Evolutionary conservation across 108 stramenopile genomes (phyloP).

Genomic region (Ochromonas danica): DNA sequence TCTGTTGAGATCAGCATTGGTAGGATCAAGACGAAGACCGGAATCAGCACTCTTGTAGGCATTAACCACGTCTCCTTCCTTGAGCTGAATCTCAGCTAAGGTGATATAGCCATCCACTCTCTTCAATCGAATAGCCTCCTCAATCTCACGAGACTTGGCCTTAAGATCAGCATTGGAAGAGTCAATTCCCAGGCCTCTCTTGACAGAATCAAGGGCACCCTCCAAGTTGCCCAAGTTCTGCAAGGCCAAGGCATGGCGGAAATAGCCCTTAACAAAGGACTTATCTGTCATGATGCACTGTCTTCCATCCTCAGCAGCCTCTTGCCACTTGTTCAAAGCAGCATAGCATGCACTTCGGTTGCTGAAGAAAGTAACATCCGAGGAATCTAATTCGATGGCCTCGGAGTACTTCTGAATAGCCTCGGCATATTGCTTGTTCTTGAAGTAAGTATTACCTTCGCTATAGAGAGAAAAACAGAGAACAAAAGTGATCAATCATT

Average conservation of each 20-base stretch:
- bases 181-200: conserved; percentile 34
- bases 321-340: conserved; percentile 78
- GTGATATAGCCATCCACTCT: conserved; percentile 74
- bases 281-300: conserved; percentile 90
- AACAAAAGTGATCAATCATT: background rate
- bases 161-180: conserved; percentile 76
- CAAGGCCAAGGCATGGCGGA: conserved; percentile 78
- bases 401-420: conserved; percentile 33
- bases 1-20: conserved; percentile 77
- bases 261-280: conserved; percentile 93
- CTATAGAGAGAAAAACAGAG: conserved; percentile 25
- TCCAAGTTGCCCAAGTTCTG: conserved; percentile 48
- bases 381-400: conserved; percentile 5
- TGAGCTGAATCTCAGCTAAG: conserved; percentile 80
- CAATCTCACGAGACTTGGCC: conserved; percentile 62
- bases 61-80: conserved; percentile 75
- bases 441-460: conserved; percentile 34
- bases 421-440: conserved; percentile 4
- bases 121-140: conserved; percentile 66
- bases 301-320: conserved; percentile 81
- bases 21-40: conserved; percentile 85
- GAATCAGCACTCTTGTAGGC: conserved; percentile 84
- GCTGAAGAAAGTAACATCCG: conserved; percentile 33
- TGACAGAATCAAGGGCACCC: conserved; percentile 32
- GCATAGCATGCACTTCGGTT: conserved; percentile 67